Conservation (phyloP, 176 grass and related monocot species). For the Bromus sterilis region DNA sequence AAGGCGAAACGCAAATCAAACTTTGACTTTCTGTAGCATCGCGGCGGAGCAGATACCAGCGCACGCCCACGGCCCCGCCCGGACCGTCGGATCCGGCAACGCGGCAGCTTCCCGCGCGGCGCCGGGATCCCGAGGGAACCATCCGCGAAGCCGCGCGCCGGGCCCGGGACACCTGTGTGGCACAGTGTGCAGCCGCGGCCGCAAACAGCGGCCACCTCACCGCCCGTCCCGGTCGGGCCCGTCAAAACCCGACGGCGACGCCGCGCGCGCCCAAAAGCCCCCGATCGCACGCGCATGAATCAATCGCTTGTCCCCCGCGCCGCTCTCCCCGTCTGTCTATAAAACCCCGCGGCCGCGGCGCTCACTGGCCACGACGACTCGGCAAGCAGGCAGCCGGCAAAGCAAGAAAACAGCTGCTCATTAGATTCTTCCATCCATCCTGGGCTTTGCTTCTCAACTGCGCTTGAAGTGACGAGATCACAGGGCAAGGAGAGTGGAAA, state of each 20-base stretch:
- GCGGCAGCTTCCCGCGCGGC: conserved; percentile 11
- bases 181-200: too few species aligned
- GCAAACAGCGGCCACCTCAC: conserved; percentile 21
- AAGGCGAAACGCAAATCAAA: conserved; percentile 13
- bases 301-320: background rate
- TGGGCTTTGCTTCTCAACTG: too few species aligned
- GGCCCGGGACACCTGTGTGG: too few species aligned
- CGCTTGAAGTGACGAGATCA: too few species aligned
- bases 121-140: conserved; percentile 5
- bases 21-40: too few species aligned
- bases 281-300: conserved; percentile 40
- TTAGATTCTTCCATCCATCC: background rate
- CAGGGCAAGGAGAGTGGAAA: background rate
- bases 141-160: background rate
- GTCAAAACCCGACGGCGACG: conserved; percentile 22
- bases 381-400: background rate
- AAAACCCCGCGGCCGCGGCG: too few species aligned
- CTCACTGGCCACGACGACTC: background rate
- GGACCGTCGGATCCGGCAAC: conserved; percentile 29
- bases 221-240: conserved; percentile 1
- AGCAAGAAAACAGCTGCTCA: background rate
- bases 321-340: conserved; percentile 25
- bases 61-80: background rate
- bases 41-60: too few species aligned
- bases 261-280: conserved; percentile 2